A percentile compares a stretch with the other conserved stretches of the same genome.
These are phyloP conservation scores for Calonectria pseudoreteaudii DNA, from an alignment of 2,329 filamentous ascomycete species.

Conservation along the genomic window DNA sequence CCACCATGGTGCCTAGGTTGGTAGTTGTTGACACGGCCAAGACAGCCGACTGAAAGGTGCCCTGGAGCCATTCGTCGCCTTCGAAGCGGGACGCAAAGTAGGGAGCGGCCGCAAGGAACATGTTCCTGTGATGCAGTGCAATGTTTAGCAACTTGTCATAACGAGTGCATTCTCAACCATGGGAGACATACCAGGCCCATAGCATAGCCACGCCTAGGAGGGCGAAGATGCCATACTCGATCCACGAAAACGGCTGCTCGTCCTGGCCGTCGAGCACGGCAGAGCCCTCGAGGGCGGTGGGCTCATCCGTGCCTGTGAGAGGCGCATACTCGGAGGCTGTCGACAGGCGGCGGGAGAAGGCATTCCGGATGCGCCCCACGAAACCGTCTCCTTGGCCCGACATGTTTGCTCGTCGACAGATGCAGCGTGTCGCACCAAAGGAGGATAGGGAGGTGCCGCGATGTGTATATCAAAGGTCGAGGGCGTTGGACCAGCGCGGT, in stretches of 20 bases:
- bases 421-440: background rate
- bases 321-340: slow-evolving; percentile 49
- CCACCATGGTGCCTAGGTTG: slow-evolving; percentile 80
- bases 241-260: slow-evolving; percentile 78
- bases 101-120: slow-evolving; percentile 94
- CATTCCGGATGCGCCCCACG: slow-evolving; percentile 46
- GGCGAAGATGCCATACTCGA: slow-evolving; percentile 87
- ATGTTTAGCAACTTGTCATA: background rate
- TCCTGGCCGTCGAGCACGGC: slow-evolving; percentile 47
- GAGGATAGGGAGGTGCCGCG: background rate
- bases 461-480: background rate
- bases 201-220: slow-evolving; percentile 93
- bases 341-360: slow-evolving; percentile 36
- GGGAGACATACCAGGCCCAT: slow-evolving; percentile 84
- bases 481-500: background rate
- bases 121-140: slow-evolving; percentile 81
- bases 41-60: slow-evolving; percentile 91
- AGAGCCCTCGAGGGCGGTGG: slow-evolving; percentile 42
- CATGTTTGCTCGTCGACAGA: background rate
- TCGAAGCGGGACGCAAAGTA: slow-evolving; percentile 91
- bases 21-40: slow-evolving; percentile 87
- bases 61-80: slow-evolving; percentile 75
- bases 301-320: slow-evolving; percentile 44
- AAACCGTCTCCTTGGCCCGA: slow-evolving; percentile 1
- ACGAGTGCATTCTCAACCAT: background rate